Conservation (phyloP, 345 rosid genomes). For the Populus deltoides region DNA sequence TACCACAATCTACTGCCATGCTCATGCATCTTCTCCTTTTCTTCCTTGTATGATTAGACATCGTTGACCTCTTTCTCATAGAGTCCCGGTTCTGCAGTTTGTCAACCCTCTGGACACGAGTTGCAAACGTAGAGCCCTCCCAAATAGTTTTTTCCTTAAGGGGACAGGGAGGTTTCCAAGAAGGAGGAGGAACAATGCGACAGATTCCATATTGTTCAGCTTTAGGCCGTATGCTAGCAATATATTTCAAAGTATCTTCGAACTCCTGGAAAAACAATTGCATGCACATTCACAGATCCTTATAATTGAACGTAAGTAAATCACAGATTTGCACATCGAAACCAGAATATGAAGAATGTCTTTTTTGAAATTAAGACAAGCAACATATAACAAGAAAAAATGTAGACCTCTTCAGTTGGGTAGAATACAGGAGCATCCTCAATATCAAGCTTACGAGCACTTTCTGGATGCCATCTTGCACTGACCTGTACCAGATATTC, state of each 20-base stretch:
- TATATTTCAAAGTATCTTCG: conserved; percentile 83
- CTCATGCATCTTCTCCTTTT: conserved; percentile 77
- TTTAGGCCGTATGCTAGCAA: conserved; percentile 69
- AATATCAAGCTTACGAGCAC: conserved; percentile 62
- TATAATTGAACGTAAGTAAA: background rate
- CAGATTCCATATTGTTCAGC: conserved; percentile 97
- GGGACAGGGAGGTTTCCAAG: conserved; percentile 96
- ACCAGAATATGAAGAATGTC: background rate
- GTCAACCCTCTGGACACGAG: conserved; percentile 97
- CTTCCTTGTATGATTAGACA: conserved; percentile 50
- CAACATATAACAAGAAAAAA: conserved; percentile 21
- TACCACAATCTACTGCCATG: conserved; percentile 52
- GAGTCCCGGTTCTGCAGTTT: conserved; percentile 91
- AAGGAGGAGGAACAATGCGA: conserved; percentile 93
- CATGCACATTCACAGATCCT: conserved; percentile 23
- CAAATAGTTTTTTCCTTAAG: conserved; percentile 67
- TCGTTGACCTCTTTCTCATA: conserved; percentile 57
- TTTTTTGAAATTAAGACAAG: conserved; percentile 10
- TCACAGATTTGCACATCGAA: conserved; percentile 4
- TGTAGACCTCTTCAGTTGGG: conserved; percentile 84
- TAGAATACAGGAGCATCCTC: conserved; percentile 88
- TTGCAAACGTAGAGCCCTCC: conserved; percentile 74
- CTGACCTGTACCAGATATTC: conserved; percentile 48
- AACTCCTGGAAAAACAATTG: conserved; percentile 62
- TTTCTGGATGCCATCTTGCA: conserved; percentile 85